These are phyloP conservation scores for Diaporthe helianthi DNA, from an alignment of 2,329 filamentous ascomycete species.

Conservation along the genomic window DNA sequence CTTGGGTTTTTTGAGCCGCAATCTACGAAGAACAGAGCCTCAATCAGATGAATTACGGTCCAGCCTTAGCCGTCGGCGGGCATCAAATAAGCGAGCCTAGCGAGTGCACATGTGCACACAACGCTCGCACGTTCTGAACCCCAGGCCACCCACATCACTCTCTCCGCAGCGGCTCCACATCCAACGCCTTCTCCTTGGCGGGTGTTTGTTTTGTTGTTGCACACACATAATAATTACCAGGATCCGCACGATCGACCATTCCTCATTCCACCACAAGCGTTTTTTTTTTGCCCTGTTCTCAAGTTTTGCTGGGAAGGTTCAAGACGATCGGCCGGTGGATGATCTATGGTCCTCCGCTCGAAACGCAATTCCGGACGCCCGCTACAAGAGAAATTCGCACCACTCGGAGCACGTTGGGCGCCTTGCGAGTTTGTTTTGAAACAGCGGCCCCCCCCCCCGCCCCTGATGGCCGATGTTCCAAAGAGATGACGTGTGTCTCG, in stretches of 20 bases:
- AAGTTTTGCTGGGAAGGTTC: neutral
- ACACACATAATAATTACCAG: constrained; percentile 21
- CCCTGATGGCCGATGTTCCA: constrained; percentile 20
- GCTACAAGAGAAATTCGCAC: neutral
- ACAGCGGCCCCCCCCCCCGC: too few species aligned
- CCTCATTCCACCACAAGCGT: neutral
- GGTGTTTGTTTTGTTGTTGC: neutral
- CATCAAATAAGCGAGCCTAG: neutral
- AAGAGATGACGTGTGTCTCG: constrained; percentile 24
- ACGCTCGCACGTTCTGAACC: neutral
- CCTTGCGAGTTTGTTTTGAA: constrained; percentile 24
- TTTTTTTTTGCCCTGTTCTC: too few species aligned
- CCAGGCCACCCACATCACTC: too few species aligned
- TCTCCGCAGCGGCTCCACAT: neutral
- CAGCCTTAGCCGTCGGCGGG: constrained; percentile 16
- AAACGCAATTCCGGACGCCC: constrained; percentile 22
- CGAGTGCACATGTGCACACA: too few species aligned
- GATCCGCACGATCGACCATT: constrained; percentile 6
- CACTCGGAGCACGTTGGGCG: constrained; percentile 9
- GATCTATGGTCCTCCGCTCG: constrained; percentile 17
- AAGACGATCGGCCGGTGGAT: constrained; percentile 9
- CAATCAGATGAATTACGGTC: constrained; percentile 16
- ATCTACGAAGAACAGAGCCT: constrained; percentile 23
- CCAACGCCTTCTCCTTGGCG: neutral
- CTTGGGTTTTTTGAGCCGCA: constrained; percentile 25